Evolutionary conservation across 2,329 filamentous ascomycete species (phyloP), one percentile per base, ranked within the genome.

Genomic region (Bertia moriformis): DNA sequence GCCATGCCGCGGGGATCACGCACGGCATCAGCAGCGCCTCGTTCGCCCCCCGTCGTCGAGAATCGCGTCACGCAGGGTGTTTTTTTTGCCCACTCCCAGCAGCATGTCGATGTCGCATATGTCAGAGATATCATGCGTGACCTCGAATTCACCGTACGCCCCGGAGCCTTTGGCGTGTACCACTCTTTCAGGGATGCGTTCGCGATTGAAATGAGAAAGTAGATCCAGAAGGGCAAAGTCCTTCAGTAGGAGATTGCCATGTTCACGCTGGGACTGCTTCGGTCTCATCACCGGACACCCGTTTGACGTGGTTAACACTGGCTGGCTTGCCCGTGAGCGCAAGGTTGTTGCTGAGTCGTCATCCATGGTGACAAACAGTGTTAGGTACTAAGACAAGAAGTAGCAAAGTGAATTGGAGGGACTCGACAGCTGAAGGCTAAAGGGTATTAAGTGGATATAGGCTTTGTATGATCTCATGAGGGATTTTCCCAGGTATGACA

Each of bases 81-180:
- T 50, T 70, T 72, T 73, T 47, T 70, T 74, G 4, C 71, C 72
- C 15, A 70, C 51, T 2, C 54, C 54, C 37, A 53, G 66, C 7
- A 78, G 56, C 45, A 78, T 71, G 35, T 64, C 61, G 18, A 71
- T 69, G 1, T 57, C 60, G 1, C 68, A 74, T 39, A 76, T 49
- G 45, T 77, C 64, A 2, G 67, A 65, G 40, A 74, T 60, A 46
- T 78, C 73, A 29, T 68, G 52, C 1, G 70, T 75, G 14, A 69
- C 65, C 51, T 78, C 71, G 43, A 78, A 79, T 38, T 73, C 64
- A 14, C 71, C 71, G 43, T 62, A 70, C 0, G 69, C 69, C 19
- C 67, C 15, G 15, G 32, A 62, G 12, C 61, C 65, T 45, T 65
- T 63, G 17, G 67, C 65, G 43, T 71, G 65, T n/a, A 71, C 66